Percentiles rank a stretch among this genome's conserved stretches.
These are phyloP conservation scores for Filobasidium floriforme DNA, from an alignment of 768 basidiomycete species.

Conservation along the genomic window DNA sequence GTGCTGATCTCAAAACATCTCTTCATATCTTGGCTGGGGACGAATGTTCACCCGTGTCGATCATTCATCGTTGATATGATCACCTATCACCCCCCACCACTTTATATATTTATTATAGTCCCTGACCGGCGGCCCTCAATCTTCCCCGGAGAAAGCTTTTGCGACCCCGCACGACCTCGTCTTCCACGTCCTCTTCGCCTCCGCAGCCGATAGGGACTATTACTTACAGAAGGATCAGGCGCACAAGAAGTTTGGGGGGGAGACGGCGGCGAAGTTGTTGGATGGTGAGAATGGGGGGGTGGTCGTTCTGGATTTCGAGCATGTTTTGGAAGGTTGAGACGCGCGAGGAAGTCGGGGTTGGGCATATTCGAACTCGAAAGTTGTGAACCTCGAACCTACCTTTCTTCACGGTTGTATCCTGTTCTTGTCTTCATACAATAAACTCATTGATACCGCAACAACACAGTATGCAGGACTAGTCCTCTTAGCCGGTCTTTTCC, in stretches of 20 bases:
- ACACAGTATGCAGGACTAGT: too few relatives aligned
- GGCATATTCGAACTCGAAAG: neutral
- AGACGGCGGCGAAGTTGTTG: neutral
- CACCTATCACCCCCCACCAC: neutral
- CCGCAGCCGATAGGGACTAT: slow-evolving; percentile 12
- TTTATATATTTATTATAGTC: neutral
- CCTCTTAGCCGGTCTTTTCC: too few relatives aligned
- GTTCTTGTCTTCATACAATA: too few relatives aligned
- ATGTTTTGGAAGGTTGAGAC: neutral
- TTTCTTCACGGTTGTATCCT: neutral
- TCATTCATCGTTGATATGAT: too few relatives aligned
- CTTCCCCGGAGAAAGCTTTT: slow-evolving; percentile 8
- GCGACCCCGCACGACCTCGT: slow-evolving; percentile 9
- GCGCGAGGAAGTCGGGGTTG: neutral
- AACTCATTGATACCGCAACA: too few relatives aligned
- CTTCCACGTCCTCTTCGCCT: slow-evolving; percentile 13
- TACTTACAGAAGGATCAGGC: slow-evolving; percentile 14
- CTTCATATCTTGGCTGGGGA: neutral
- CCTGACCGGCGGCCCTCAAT: slow-evolving; percentile 17
- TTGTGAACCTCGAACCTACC: neutral
- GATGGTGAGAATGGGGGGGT: slow-evolving; percentile 7
- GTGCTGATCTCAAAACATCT: neutral
- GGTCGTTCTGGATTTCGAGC: slow-evolving; percentile 13
- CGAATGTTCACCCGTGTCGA: neutral
- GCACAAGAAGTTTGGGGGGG: slow-evolving; percentile 5